Percentiles rank a stretch among this genome's conserved stretches.
phyloP scores from a whole-genome alignment of 441 rosid species.

The Flueggea neowawraea region DNA sequence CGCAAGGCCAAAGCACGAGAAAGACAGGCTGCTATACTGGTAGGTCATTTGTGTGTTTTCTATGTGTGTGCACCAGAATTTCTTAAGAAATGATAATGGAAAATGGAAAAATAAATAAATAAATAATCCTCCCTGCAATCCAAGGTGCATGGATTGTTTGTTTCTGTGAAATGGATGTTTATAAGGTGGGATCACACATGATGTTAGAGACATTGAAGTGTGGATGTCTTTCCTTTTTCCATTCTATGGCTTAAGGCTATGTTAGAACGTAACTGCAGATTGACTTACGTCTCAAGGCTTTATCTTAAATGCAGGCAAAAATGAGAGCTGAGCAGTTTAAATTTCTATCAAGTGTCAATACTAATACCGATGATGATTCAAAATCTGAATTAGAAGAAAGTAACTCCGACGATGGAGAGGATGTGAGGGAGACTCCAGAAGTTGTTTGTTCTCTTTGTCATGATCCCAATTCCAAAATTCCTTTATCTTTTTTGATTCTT shows the following conservation, averaged over 20 bases:
- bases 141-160: too few species aligned
- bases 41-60: conserved; percentile 14
- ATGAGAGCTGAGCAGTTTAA: conserved; percentile 98
- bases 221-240: too few species aligned
- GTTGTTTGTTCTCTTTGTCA: conserved; percentile 95
- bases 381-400: conserved; percentile 45
- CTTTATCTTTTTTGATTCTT: conserved; percentile 81
- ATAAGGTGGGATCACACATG: too few species aligned
- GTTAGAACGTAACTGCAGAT: too few species aligned
- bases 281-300: neutral
- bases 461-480: conserved; percentile 68
- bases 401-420: conserved; percentile 36
- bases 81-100: too few species aligned
- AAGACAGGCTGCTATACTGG: conserved; percentile 96
- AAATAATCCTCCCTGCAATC: too few species aligned
- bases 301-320: conserved; percentile 67
- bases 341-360: conserved; percentile 65
- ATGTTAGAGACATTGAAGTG: too few species aligned
- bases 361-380: conserved; percentile 42
- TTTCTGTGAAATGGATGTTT: too few species aligned
- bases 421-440: conserved; percentile 37
- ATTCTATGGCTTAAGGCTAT: too few species aligned
- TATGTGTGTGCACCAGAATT: too few species aligned
- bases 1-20: conserved; percentile 94
- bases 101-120: too few species aligned